Conservation (phyloP, 108 stramenopile genomes). For the Asterionellopsis glacialis region DNA sequence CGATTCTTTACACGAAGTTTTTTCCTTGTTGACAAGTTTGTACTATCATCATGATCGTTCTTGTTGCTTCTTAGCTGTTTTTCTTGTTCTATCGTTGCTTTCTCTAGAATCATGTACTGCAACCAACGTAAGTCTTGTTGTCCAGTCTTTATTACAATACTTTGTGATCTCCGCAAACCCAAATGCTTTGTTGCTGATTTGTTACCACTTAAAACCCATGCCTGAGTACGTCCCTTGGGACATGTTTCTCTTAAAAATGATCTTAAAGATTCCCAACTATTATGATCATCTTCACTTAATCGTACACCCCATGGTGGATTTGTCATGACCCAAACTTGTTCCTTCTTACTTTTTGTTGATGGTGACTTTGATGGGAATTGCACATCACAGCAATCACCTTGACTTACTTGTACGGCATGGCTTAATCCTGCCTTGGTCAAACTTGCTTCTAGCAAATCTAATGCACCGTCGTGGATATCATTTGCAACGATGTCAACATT, state of each 20-base stretch:
- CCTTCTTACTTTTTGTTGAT: not conserved
- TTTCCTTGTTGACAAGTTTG: too few relatives aligned
- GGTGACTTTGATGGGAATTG: conserved; percentile 13
- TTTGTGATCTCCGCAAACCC: conserved; percentile 53
- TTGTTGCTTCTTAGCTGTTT: not conserved
- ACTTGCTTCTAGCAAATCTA: conserved; percentile 29
- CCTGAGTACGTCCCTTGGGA: conserved; percentile 49
- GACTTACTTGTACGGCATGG: conserved; percentile 36
- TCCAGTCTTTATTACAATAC: conserved; percentile 64
- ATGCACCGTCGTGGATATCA: conserved; percentile 44
- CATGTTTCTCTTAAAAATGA: conserved; percentile 47
- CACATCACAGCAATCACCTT: conserved; percentile 65
- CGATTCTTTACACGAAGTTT: too few relatives aligned
- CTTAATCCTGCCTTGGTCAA: conserved; percentile 47
- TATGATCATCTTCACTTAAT: conserved; percentile 63
- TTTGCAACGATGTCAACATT: conserved; percentile 16
- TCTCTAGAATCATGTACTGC: conserved; percentile 50
- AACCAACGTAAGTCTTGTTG: conserved; percentile 79
- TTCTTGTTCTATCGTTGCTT: conserved; percentile 12
- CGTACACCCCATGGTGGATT: conserved; percentile 86
- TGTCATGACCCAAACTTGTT: conserved; percentile 33
- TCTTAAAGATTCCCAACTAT: conserved; percentile 68
- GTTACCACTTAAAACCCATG: conserved; percentile 78
- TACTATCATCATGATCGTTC: too few relatives aligned
- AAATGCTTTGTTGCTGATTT: conserved; percentile 58